Evolutionary conservation across 192 early-diverging fungal species (phyloP).

Genomic region (Jimgerdemannia lactiflua): DNA sequence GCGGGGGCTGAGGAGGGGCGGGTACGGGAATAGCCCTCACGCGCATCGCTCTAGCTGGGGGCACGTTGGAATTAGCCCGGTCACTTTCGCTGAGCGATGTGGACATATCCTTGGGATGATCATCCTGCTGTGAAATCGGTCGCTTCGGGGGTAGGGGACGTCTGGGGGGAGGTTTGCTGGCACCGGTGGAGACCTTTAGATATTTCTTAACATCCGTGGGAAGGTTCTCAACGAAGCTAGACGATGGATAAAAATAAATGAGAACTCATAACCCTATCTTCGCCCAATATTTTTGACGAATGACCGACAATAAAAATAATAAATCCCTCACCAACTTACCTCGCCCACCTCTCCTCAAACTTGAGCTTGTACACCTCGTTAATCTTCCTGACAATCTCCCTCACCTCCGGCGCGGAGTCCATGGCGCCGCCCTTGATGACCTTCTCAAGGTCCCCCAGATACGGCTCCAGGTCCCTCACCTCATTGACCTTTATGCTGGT

Average conservation of each 20-base stretch:
- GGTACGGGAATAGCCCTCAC: neutral
- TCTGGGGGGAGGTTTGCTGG: neutral
- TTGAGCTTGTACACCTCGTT: slow-evolving; percentile 44
- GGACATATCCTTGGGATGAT: too few species aligned
- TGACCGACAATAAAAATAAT: too few species aligned
- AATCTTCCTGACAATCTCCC: slow-evolving; percentile 37
- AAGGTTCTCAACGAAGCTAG: slow-evolving; percentile 7
- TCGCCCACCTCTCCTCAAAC: slow-evolving; percentile 39
- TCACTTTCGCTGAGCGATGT: neutral
- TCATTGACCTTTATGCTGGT: slow-evolving; percentile 44
- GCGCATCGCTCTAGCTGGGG: neutral
- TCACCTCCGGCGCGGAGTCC: slow-evolving; percentile 48
- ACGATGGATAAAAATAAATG: neutral
- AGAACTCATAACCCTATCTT: neutral
- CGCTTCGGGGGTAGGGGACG: neutral
- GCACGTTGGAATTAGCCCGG: neutral
- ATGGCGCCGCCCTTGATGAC: slow-evolving; percentile 40
- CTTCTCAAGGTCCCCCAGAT: slow-evolving; percentile 40
- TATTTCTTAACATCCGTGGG: slow-evolving; percentile 6
- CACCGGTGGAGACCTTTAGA: slow-evolving; percentile 5
- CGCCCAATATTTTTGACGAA: too few species aligned
- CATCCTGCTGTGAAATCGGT: neutral
- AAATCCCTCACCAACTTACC: slow-evolving; percentile 18
- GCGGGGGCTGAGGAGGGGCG: neutral
- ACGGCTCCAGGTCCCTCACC: slow-evolving; percentile 19